Evolutionary conservation across 2,329 filamentous ascomycete genomes (phyloP).

Genomic region (Hypoxylon sp.): DNA sequence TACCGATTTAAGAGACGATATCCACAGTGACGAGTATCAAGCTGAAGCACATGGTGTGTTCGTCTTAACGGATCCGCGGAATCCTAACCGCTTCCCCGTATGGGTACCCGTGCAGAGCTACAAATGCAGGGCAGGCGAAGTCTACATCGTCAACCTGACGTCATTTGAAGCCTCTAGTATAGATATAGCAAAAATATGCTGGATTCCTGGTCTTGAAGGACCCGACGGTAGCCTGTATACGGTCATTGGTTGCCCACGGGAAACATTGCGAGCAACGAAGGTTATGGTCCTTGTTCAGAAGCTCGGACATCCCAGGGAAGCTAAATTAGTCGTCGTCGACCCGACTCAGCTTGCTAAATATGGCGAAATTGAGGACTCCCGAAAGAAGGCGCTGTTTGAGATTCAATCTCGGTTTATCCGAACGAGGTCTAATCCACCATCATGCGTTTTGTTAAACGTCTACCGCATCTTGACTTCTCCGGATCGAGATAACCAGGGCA

Average conservation of each 20-base stretch:
- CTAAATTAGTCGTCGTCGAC: conserved; percentile 29
- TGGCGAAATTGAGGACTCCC: conserved; percentile 20
- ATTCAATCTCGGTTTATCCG: conserved; percentile 40
- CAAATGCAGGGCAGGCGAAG: conserved; percentile 26
- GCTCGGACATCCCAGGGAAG: conserved; percentile 26
- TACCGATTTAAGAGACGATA: conserved; percentile 39
- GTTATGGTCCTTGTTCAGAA: conserved; percentile 36
- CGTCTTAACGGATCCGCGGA: conserved; percentile 26
- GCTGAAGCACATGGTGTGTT: conserved; percentile 50
- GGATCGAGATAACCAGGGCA: conserved; percentile 9
- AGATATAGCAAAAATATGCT: conserved; percentile 47
- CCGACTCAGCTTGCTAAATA: conserved; percentile 28
- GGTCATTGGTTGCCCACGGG: conserved; percentile 46
- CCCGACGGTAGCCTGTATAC: conserved; percentile 47
- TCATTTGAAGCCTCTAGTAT: conserved; percentile 32
- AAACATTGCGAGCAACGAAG: conserved; percentile 19
- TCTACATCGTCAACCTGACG: conserved; percentile 45
- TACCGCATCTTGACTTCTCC: conserved; percentile 32
- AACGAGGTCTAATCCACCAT: conserved; percentile 7
- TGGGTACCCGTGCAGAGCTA: conserved; percentile 47
- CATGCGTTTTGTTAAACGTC: background rate
- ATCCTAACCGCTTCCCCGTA: conserved; percentile 39
- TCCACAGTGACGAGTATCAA: conserved; percentile 26
- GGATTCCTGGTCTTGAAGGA: conserved; percentile 48
- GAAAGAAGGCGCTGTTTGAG: conserved; percentile 41